A percentile compares a stretch with the other conserved stretches of the same genome.
Conservation (phyloP, 2,329 filamentous ascomycete genomes). For the Blumeria graminis region DNA sequence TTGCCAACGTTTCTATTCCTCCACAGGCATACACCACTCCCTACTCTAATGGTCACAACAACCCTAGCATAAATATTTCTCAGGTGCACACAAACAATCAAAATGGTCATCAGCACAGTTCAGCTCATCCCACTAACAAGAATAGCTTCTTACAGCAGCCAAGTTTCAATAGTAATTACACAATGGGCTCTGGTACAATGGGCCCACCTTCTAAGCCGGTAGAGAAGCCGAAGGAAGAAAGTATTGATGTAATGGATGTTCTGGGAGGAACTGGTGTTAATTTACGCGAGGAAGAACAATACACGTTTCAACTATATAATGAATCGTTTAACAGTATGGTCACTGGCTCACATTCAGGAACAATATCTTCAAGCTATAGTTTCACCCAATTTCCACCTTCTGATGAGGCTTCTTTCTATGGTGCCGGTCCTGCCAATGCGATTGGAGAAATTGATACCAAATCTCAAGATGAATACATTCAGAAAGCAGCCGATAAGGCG, state of each 20-base stretch:
- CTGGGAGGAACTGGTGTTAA: slow-evolving; percentile 70
- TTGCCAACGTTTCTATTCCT: slow-evolving; percentile 13
- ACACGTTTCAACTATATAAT: slow-evolving; percentile 43
- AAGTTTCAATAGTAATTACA: slow-evolving; percentile 4
- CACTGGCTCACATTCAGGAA: slow-evolving; percentile 19
- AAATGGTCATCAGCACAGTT: neutral
- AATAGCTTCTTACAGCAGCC: slow-evolving; percentile 1
- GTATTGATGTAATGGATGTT: slow-evolving; percentile 60
- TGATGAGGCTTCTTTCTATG: slow-evolving; percentile 33
- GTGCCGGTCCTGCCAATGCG: slow-evolving; percentile 41
- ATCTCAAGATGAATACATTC: slow-evolving; percentile 38
- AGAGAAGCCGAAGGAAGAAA: slow-evolving; percentile 30
- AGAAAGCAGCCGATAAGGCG: slow-evolving; percentile 38
- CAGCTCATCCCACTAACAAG: neutral
- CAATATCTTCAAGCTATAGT: slow-evolving; percentile 20
- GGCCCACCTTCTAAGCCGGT: slow-evolving; percentile 34
- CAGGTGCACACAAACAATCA: slow-evolving; percentile 11
- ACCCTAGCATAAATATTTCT: slow-evolving; percentile 9
- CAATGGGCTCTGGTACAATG: slow-evolving; percentile 21
- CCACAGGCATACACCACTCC: slow-evolving; percentile 14
- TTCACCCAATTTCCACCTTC: slow-evolving; percentile 31
- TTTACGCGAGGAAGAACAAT: slow-evolving; percentile 65
- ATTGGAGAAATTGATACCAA: slow-evolving; percentile 21
- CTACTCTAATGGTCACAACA: slow-evolving; percentile 14
- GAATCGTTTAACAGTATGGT: slow-evolving; percentile 23